phyloP scores from a whole-genome alignment of 202 grass and related monocot species.

The Zizania palustris region DNA sequence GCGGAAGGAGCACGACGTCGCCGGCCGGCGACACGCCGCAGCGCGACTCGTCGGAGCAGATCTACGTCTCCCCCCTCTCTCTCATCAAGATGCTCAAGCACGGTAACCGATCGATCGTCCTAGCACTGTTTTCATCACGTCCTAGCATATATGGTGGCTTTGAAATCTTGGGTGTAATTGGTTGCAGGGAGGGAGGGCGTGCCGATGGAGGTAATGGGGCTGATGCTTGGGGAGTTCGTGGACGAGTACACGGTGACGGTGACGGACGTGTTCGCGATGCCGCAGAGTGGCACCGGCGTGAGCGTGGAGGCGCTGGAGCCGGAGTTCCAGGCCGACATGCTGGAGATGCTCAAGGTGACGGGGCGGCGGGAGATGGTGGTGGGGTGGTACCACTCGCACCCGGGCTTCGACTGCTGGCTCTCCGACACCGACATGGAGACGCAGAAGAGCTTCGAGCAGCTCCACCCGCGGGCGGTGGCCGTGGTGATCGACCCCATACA shows the following conservation, averaged over 20 bases:
- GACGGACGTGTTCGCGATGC: constrained; percentile 68
- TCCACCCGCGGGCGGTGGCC: constrained; percentile 67
- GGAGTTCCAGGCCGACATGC: constrained; percentile 64
- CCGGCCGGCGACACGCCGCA: constrained; percentile 26
- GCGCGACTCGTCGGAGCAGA: constrained; percentile 63
- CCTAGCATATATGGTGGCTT: too few species aligned
- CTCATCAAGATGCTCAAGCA: constrained; percentile 81
- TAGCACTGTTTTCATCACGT: too few species aligned
- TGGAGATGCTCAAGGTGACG: constrained; percentile 69
- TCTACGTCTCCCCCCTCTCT: constrained; percentile 67
- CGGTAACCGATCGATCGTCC: constrained; percentile 24
- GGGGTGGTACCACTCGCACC: constrained; percentile 75
- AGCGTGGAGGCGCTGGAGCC: constrained; percentile 67
- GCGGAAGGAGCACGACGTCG: constrained; percentile 21
- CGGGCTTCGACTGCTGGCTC: constrained; percentile 69
- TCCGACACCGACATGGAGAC: constrained; percentile 65
- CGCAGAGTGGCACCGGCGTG: constrained; percentile 66
- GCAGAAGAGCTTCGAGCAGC: constrained; percentile 68
- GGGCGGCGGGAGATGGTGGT: constrained; percentile 73
- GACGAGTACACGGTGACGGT: constrained; percentile 72
- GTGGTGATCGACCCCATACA: constrained; percentile 70
- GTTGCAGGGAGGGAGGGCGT: constrained; percentile 42
- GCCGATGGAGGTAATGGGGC: constrained; percentile 75
- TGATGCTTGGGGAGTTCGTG: constrained; percentile 68
- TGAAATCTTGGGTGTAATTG: too few species aligned